Base-by-base conservation (phyloP, 2,329 filamentous ascomycete genomes). In the Alternaria sp. region DNA sequence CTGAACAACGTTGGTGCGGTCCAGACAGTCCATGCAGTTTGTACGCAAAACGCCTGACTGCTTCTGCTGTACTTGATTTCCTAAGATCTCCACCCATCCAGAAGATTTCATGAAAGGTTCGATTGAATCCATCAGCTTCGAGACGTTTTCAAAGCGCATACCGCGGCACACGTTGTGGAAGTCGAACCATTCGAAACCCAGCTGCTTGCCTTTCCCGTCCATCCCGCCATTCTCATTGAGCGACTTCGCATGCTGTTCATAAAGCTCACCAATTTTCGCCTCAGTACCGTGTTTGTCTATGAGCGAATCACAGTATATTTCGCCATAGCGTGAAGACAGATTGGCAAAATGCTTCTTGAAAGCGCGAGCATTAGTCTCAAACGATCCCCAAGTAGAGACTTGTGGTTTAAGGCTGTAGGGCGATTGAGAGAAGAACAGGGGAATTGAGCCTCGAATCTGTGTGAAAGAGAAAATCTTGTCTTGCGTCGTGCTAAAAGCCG, bases 21-120 rank as follows among this genome's bases (percentile, higher is more conserved):
- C 96, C 10, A 99, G 83, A 72, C 96, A 99, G 76, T 99, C 96
- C 96, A 99, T 98, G 79, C 96, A 99, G 75, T 99, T 99, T 2
- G 93, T 97, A 59, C 96, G 87, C n/a, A 98, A 79, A 7, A 97
- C 88, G 1, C 94, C 94, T 25, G 83, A 85, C 77, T 97, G 94
- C 50, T 76, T 78, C 32, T 80, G 79, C 19, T 80, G 61, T 3
- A 82, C 66, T 21, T 79, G 76, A 17, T 82, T 81, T 28, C 82
- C 75, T 9, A 84, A 80, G 13, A 86, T 77, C 12, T 92, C 86
- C 0, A 91, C 93, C 81, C 92, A 93, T 1, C 92, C 90, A 49
- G 91, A 88, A 5, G 85, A 83, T 46, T 91, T 88, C 11, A 97
- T 83, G n/a, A 87, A 89, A 5, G 85, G 81, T 26, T 87, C 87